Evolutionary conservation across 495 filamentous ascomycete species (phyloP), one percentile per base, ranked within the genome.

Genomic region (Aspergillus taichungensis): DNA sequence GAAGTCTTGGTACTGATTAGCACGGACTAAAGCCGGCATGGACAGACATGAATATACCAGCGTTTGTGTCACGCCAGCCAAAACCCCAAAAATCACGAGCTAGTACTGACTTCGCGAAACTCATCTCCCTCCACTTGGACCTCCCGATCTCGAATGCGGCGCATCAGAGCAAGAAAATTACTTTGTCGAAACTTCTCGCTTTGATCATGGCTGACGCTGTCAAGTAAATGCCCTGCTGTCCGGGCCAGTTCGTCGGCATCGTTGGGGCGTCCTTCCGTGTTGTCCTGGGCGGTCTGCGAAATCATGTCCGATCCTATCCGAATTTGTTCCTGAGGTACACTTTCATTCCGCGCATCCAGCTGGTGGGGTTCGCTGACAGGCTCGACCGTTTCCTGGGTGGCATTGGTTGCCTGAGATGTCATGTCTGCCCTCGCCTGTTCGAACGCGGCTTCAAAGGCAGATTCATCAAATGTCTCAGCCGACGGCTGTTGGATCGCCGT

Each of bases 111-210:
- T 73, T 76, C 69, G 51, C 69, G 64, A 54, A 77, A 71, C 47
- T 75, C 68, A 43, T 76, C 69, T 29, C 73, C 74, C 48, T 76
- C 63, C 42, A 77, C 61, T 46, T 72, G 63, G 13, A 76, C 73
- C 53, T 76, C 73, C 18, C 64, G 68, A 56, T 77, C 74, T 37
- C 74, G 66, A 47, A 77, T 67, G 42, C 73, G 71, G 28, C 84
- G 78, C 87, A 92, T 90, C 51, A 92, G 61, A 7, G 75, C 74
- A 12, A 90, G 69, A 53, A 92, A 92, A 44, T 77, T 78, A 60
- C 85, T 88, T 53, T 88, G 73, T 54, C 82, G 76, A 56, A 90
- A 90, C 52, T 92, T 90, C 40, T 77, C 56, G 47, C 69, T 82
- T 49, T 75, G 72, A 42, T 92, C 80, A 49, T 81, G 66, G 29